Base-by-base conservation (phyloP, 768 basidiomycete genomes). In the Lanmaoa rubissima region DNA sequence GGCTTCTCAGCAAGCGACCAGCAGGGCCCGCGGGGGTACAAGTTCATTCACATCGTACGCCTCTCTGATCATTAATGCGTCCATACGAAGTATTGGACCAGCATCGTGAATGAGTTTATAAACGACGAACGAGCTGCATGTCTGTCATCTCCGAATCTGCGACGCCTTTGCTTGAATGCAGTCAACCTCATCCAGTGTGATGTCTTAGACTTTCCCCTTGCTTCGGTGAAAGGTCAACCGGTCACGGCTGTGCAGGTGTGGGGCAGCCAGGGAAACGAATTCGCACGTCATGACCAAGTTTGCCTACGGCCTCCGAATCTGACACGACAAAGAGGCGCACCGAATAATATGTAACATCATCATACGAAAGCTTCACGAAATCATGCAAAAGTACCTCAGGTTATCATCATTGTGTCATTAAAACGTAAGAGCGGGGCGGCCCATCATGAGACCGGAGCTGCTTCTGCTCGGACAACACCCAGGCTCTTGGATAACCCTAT, bases 11-110 rank as follows among this genome's bases (percentile, higher is more conserved):
- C 31, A 55, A 59, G 56, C 61, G 58, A 52, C 36, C 39, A 56
- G 43, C 51, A 21, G 52, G 59, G 42, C 59, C 69, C 68, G 66
- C 56, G 59, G 63, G 48, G 19, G 28, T 41, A 34, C 42, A 39
- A 24, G 53, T 43, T 34, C 40, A 17, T 59, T 61, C 52, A 24
- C 54, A 55, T 42, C 59, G 42, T 43, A 32, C 12, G 48, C 54
- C 46, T 50, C 40, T 48, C 21, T 24, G 21, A 24, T 24, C 31
- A 51, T 63, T 31, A 36, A 59, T 48, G 36, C 4, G 12, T 40
- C 36, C 57, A 26, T 59, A 21, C 16, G 12, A 52, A 4, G 19
- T 28, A 16, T 42, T 45, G 60, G 44, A 24, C 39, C 21, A 24
- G 28, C 35, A 32, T 51, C 48, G 35, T 31, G 40, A 34, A 48